These are phyloP conservation scores for Alternaria brassicicola DNA, from an alignment of 2,329 filamentous ascomycete species.

Conservation along the genomic window DNA sequence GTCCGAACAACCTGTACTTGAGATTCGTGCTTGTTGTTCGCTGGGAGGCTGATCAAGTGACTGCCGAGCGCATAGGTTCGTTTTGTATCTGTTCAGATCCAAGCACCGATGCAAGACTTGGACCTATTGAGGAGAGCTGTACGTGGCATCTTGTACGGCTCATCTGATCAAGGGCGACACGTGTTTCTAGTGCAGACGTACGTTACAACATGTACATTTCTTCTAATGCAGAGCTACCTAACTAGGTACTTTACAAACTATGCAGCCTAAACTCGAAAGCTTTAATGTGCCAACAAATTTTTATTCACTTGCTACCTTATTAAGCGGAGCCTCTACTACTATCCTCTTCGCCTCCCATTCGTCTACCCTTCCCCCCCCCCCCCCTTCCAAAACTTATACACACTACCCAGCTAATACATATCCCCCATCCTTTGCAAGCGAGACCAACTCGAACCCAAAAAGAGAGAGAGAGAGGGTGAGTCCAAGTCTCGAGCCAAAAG, in stretches of 20 bases:
- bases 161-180: neutral
- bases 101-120: neutral
- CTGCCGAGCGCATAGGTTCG: neutral
- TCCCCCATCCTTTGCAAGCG: neutral
- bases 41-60: neutral
- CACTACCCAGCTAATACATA: neutral
- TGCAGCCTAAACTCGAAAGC: too few relatives aligned
- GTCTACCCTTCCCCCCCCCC: too few relatives aligned
- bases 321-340: too few relatives aligned
- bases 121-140: neutral
- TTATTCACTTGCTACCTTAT: too few relatives aligned
- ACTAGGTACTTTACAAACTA: too few relatives aligned
- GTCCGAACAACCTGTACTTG: too few relatives aligned
- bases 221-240: too few relatives aligned
- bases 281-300: too few relatives aligned
- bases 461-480: constrained; percentile 7
- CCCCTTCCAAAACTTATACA: too few relatives aligned
- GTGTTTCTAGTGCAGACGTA: too few relatives aligned
- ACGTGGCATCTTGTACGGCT: neutral
- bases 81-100: neutral
- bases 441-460: constrained; percentile 20
- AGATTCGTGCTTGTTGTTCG: neutral
- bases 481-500: constrained; percentile 11
- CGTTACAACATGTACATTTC: too few relatives aligned
- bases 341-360: too few relatives aligned